These are phyloP conservation scores for Penstemon eatonii DNA, from an alignment of 257 asterid species.

Conservation along the genomic window DNA sequence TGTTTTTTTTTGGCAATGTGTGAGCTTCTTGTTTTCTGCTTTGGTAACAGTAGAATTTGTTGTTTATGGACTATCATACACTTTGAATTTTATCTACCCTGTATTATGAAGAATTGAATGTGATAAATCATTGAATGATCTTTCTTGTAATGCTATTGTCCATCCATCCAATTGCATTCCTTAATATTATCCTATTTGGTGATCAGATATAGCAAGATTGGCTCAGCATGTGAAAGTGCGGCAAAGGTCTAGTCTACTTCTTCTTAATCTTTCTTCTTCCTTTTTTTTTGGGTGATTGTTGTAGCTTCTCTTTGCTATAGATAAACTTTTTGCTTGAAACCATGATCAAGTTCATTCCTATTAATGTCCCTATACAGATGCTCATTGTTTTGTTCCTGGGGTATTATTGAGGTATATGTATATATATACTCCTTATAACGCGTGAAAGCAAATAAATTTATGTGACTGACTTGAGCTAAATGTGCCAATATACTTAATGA, in stretches of 20 bases:
- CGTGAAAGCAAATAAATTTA: too few species aligned
- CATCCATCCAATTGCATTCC: neutral
- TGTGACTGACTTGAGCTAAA: too few species aligned
- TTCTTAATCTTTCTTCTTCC: neutral
- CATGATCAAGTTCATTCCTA: neutral
- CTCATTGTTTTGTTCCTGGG: neutral
- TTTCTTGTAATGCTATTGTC: neutral
- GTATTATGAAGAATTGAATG: too few species aligned
- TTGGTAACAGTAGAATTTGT: neutral
- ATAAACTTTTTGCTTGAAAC: neutral
- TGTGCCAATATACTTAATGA: too few species aligned
- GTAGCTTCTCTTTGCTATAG: neutral
- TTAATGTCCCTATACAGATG: neutral
- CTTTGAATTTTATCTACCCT: neutral
- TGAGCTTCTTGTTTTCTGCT: neutral
- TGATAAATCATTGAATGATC: neutral
- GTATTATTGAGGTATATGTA: too few species aligned
- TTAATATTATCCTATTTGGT: slow-evolving; percentile 5
- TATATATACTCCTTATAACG: too few species aligned
- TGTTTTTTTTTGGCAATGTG: neutral
- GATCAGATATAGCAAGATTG: slow-evolving; percentile 78
- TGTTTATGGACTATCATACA: neutral
- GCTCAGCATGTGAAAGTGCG: slow-evolving; percentile 87
- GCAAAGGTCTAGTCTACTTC: slow-evolving; percentile 60
- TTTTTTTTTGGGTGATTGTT: neutral